Conservation (phyloP, 768 basidiomycete genomes). For the Galerina sulciceps region DNA sequence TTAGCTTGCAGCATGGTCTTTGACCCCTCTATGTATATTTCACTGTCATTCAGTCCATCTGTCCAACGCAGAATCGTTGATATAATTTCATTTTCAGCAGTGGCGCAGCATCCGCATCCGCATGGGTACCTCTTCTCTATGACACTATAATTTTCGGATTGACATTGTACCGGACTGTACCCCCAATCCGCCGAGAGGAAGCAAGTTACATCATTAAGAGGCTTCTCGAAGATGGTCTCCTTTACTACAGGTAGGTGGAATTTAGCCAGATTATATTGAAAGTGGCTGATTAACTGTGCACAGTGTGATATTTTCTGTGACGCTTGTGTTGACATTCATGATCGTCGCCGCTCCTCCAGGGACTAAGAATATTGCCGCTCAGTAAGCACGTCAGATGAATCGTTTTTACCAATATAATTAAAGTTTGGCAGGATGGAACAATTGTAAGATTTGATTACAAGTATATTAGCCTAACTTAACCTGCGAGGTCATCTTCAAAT, state of each 20-base stretch:
- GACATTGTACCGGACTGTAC: constrained; percentile 42
- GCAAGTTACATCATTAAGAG: constrained; percentile 43
- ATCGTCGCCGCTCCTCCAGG: constrained; percentile 46
- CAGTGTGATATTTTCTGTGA: constrained; percentile 50
- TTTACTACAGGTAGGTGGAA: constrained; percentile 46
- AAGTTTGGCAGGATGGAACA: constrained; percentile 37
- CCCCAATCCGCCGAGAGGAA: constrained; percentile 34
- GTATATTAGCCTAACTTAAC: neutral
- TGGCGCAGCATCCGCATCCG: constrained; percentile 47
- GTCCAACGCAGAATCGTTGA: constrained; percentile 13
- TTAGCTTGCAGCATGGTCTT: constrained; percentile 50
- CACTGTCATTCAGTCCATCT: constrained; percentile 13
- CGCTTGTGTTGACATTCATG: constrained; percentile 48
- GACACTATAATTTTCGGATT: constrained; percentile 46
- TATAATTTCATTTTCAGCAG: constrained; percentile 28
- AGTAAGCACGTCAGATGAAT: constrained; percentile 33
- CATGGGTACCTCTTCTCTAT: constrained; percentile 54
- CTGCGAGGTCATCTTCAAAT: neutral
- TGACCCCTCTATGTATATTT: constrained; percentile 37
- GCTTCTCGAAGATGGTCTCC: constrained; percentile 48
- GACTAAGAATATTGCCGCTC: constrained; percentile 50
- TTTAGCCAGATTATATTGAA: neutral
- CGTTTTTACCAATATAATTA: neutral
- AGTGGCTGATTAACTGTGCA: neutral
- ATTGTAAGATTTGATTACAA: constrained; percentile 29